These are phyloP conservation scores for Harringtonia aguacate DNA, from an alignment of 2,329 filamentous ascomycete genomes.

Conservation along the genomic window DNA sequence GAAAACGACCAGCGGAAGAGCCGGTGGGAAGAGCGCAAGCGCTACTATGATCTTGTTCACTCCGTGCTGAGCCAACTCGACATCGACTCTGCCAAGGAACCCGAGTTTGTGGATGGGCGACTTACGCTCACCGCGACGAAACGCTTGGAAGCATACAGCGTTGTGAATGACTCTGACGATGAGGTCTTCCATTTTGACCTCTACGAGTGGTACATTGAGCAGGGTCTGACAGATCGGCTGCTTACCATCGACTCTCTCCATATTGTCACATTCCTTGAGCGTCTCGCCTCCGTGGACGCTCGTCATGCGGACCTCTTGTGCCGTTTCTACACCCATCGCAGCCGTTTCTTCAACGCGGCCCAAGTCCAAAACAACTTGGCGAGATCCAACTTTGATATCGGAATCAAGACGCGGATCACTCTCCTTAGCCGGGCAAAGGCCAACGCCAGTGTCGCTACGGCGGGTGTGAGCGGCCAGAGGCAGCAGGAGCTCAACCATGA, in stretches of 20 bases:
- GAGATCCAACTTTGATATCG: conserved; percentile 66
- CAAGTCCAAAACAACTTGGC: conserved; percentile 77
- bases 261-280: conserved; percentile 75
- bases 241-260: conserved; percentile 76
- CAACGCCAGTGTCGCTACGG: conserved; percentile 77
- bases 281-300: conserved; percentile 60
- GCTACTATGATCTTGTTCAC: conserved; percentile 82
- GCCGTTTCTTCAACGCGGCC: conserved; percentile 77
- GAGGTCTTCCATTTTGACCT: conserved; percentile 92
- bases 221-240: conserved; percentile 76
- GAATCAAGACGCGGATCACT: conserved; percentile 77
- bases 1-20: conserved; percentile 56
- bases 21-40: conserved; percentile 59
- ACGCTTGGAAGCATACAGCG: conserved; percentile 76
- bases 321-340: conserved; percentile 79
- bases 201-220: conserved; percentile 94
- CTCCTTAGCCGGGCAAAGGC: conserved; percentile 85
- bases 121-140: conserved; percentile 67
- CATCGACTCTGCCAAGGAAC: conserved; percentile 53
- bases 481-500: conserved; percentile 80
- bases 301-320: conserved; percentile 84
- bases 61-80: conserved; percentile 72
- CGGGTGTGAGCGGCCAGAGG: conserved; percentile 64
- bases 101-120: conserved; percentile 67
- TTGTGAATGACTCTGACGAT: conserved; percentile 80